Percentiles rank a stretch among this genome's conserved stretches.
Conservation (phyloP, 2,329 filamentous ascomycete genomes). For the Talaromyces sp. region DNA sequence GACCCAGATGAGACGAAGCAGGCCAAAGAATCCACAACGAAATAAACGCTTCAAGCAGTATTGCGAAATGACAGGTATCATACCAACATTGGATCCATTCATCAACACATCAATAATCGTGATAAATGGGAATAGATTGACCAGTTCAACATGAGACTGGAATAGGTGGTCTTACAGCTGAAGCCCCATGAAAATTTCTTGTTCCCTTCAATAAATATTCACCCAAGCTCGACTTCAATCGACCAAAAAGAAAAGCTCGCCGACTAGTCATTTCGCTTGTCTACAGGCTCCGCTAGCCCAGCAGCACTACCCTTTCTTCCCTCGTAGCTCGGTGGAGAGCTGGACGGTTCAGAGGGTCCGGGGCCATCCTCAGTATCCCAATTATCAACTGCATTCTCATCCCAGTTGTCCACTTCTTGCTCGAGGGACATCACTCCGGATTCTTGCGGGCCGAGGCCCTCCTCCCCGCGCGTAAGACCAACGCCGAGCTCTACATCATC, state of each 20-base stretch:
- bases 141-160: too few species aligned
- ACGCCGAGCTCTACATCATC: conserved; percentile 75
- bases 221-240: neutral
- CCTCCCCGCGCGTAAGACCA: conserved; percentile 46
- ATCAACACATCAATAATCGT: conserved; percentile 17
- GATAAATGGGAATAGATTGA: neutral
- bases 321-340: conserved; percentile 24
- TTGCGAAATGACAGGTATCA: conserved; percentile 16
- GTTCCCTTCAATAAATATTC: too few species aligned
- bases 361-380: conserved; percentile 63
- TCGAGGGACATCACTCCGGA: conserved; percentile 70
- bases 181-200: too few species aligned
- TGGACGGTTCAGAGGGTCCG: conserved; percentile 24
- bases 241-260: neutral
- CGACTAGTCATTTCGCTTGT: conserved; percentile 38
- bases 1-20: neutral
- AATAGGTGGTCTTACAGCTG: neutral
- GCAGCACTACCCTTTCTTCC: conserved; percentile 2
- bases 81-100: conserved; percentile 19
- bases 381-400: conserved; percentile 74
- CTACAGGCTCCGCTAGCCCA: conserved; percentile 16
- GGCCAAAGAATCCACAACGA: neutral
- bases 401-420: conserved; percentile 89
- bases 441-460: conserved; percentile 58
- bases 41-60: conserved; percentile 11